Evolutionary conservation across 257 asterid genomes (phyloP), one percentile per base, ranked within the genome.

Genomic region (Buddleja alternifolia): DNA sequence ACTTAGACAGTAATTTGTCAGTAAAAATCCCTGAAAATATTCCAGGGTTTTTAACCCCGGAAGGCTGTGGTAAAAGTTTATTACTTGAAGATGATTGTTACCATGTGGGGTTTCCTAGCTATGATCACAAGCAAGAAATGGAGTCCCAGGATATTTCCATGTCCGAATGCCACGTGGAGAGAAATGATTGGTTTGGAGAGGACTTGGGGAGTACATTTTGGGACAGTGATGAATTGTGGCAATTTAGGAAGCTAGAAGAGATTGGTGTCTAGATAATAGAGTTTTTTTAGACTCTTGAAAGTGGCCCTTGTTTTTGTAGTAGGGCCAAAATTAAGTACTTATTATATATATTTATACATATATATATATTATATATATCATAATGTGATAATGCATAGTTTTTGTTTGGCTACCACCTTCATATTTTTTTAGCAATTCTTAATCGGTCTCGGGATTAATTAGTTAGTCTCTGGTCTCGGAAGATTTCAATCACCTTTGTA

Each of bases 171-270:
- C 90, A 82, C 73, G 71, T 66, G 84, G 72, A 69, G 66, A 83
- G 66, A 24, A 48, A 25, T 24, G 84, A 86, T 77, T 85, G 94
- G 87, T 73, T 81, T 0, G 76, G 65, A 15, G 81, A 84, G 68
- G 92, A 86, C 24, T 17, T 80, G 40, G 69, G 74, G 67, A 70
- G 62, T 72, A 53, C 82, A 23, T 74, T 81, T 60, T 92, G 96
- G 90, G 74, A 84, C 72, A 81, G 55, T 60, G 95, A 84, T 79
- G 95, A 87, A 16, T 57, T 84, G 71, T 86, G 95, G 96, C 86
- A 84, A 20, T 73, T 76, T 63, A 74, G 77, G 76, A 80, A 63
- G 64, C 47, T 76, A 8, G 75, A 40, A 44, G 80, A 82, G 53
- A 23, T 48, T 58, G 80, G 81, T 19, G 56, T 78, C 60, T 80